A percentile compares a stretch with the other conserved stretches of the same genome.
Conservation (phyloP, 1,139 yeast species). For the Williopsis jadinii region DNA sequence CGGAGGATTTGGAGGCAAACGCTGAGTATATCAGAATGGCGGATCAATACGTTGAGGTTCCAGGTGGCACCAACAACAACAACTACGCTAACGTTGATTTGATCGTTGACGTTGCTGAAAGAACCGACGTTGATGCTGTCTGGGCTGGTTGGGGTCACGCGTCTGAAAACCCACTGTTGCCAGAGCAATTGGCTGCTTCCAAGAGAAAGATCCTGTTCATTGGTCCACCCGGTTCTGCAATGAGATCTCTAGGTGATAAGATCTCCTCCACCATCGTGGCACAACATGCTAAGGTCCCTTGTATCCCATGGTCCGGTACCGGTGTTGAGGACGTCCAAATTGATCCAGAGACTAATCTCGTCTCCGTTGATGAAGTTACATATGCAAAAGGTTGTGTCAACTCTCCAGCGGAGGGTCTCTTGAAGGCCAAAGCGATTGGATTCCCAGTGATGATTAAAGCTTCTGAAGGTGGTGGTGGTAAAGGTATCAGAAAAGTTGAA, state of each 20-base stretch:
- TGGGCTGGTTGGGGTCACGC: conserved; percentile 99
- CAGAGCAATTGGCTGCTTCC: conserved; percentile 88
- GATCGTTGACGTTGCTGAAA: conserved; percentile 94
- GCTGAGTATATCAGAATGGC: conserved; percentile 99
- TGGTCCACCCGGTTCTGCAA: conserved; percentile 98
- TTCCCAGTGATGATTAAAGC: conserved; percentile 97
- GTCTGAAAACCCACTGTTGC: conserved; percentile 90
- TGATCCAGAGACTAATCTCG: conserved; percentile 66
- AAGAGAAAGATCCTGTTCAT: conserved; percentile 85
- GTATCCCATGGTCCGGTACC: conserved; percentile 99
- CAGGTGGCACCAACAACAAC: conserved; percentile 98
- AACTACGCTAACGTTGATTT: conserved; percentile 97
- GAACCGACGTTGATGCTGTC: conserved; percentile 94
- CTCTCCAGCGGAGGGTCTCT: conserved; percentile 82
- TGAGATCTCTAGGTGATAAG: conserved; percentile 98
- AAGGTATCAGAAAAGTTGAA: conserved; percentile 93
- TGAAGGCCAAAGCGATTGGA: conserved; percentile 77
- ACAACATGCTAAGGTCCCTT: conserved; percentile 95
- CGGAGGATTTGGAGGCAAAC: conserved; percentile 94
- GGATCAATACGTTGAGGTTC: conserved; percentile 95
- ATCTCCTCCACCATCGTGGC: conserved; percentile 97
- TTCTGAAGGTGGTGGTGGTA: conserved; percentile 99
- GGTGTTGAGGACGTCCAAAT: conserved; percentile 79
- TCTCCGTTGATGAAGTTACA: conserved; percentile 77
- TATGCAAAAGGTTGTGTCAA: conserved; percentile 85